Evolutionary conservation across 495 filamentous ascomycete species (phyloP).

Genomic region (Hypoxylon crocopeplum): DNA sequence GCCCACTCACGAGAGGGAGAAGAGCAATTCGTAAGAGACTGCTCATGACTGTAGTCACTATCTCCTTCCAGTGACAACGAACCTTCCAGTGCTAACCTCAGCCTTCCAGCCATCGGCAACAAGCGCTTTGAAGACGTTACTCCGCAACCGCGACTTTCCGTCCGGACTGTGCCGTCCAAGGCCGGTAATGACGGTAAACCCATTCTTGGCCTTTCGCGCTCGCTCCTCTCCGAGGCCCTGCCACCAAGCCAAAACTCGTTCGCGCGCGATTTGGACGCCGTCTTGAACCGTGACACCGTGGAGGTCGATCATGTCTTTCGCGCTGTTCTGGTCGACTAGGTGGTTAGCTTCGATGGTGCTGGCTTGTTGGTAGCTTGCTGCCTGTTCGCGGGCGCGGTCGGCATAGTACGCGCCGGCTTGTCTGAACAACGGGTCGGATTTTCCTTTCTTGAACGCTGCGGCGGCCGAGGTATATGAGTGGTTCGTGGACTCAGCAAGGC

Average conservation of each 20-base stretch:
- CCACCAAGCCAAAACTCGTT: constrained; percentile 81
- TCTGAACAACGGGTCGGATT: constrained; percentile 44
- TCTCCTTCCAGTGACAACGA: constrained; percentile 66
- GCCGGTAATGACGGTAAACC: constrained; percentile 80
- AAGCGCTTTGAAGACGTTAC: constrained; percentile 80
- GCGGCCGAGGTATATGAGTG: constrained; percentile 40
- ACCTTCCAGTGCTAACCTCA: constrained; percentile 68
- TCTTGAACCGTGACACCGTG: constrained; percentile 85
- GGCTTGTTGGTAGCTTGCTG: constrained; percentile 27
- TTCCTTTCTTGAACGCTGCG: constrained; percentile 44
- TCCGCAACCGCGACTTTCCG: constrained; percentile 75
- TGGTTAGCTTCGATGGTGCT: constrained; percentile 57
- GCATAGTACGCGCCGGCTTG: constrained; percentile 49
- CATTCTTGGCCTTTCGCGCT: constrained; percentile 53
- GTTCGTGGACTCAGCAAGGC: constrained; percentile 16
- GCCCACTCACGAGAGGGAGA: not conserved
- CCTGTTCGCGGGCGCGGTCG: constrained; percentile 41
- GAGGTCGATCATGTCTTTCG: constrained; percentile 68
- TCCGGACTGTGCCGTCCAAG: constrained; percentile 78
- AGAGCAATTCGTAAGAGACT: not conserved
- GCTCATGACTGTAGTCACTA: not conserved
- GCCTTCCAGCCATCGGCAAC: constrained; percentile 83
- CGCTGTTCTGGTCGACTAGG: constrained; percentile 67
- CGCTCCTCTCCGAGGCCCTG: constrained; percentile 66
- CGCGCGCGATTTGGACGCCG: constrained; percentile 74